A percentile compares a stretch with the other conserved stretches of the same genome.
Conservation (phyloP, 805 yeast species). For the Candida sithepensis region DNA sequence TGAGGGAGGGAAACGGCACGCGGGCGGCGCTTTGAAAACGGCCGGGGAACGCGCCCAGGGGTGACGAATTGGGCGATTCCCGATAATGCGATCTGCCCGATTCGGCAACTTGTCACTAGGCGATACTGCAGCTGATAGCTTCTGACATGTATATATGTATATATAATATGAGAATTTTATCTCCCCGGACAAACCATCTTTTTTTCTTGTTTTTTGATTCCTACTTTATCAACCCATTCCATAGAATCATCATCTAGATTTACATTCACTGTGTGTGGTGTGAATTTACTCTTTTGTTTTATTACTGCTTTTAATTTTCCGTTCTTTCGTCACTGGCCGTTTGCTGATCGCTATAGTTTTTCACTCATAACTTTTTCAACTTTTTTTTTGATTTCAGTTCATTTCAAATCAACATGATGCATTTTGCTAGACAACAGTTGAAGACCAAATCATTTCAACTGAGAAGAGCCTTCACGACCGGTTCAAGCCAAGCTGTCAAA, state of each 20-base stretch:
- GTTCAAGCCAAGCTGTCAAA: not conserved
- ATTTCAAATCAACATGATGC: not conserved
- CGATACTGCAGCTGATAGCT: not conserved
- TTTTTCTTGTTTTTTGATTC: too few relatives aligned
- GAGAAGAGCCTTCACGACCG: slow-evolving; percentile 2
- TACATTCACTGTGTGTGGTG: too few relatives aligned
- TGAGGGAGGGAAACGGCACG: too few relatives aligned
- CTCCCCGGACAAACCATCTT: too few relatives aligned
- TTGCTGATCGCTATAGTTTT: not conserved
- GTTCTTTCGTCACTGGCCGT: too few relatives aligned
- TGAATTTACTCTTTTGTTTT: too few relatives aligned
- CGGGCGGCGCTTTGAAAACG: too few relatives aligned
- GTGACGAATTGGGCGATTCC: not conserved
- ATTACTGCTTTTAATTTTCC: too few relatives aligned
- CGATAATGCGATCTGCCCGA: not conserved
- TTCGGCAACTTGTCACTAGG: not conserved
- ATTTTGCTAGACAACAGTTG: not conserved
- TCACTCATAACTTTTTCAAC: not conserved
- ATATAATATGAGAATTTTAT: not conserved
- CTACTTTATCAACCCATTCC: too few relatives aligned
- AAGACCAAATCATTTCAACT: not conserved
- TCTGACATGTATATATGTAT: not conserved
- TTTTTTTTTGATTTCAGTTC: not conserved
- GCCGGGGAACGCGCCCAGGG: not conserved
- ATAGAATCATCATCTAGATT: too few relatives aligned